phyloP scores from a whole-genome alignment of 345 rosid genomes.

The Viola odorata region DNA sequence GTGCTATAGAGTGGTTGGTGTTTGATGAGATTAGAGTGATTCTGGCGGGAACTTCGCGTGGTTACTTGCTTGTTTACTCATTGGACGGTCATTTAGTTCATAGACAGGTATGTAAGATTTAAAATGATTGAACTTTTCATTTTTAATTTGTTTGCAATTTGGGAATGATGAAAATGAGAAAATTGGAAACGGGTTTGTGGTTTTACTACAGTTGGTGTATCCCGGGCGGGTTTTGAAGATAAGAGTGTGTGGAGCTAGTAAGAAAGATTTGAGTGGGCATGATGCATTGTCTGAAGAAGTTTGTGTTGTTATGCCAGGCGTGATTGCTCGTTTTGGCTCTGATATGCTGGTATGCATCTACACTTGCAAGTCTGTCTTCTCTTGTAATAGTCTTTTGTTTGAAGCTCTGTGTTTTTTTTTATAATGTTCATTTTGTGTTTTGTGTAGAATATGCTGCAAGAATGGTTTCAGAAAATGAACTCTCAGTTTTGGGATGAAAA shows the following conservation, averaged over 20 bases:
- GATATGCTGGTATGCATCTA: slow-evolving; percentile 50
- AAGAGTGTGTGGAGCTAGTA: slow-evolving; percentile 58
- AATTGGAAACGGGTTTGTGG: too few species aligned
- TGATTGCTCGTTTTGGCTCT: slow-evolving; percentile 74
- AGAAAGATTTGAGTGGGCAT: slow-evolving; percentile 45
- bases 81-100: slow-evolving; percentile 65
- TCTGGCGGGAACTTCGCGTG: slow-evolving; percentile 76
- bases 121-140: background rate
- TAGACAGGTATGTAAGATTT: slow-evolving; percentile 47
- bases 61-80: slow-evolving; percentile 67
- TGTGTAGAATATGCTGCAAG: slow-evolving; percentile 60
- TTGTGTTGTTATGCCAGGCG: slow-evolving; percentile 65
- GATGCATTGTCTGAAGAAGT: slow-evolving; percentile 64
- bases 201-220: slow-evolving; percentile 48
- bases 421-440: background rate
- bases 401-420: background rate
- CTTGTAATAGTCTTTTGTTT: background rate
- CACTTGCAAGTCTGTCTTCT: background rate
- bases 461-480: slow-evolving; percentile 53
- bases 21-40: slow-evolving; percentile 65
- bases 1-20: slow-evolving; percentile 79
- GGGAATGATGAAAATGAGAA: too few species aligned
- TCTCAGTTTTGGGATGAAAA: slow-evolving; percentile 75
- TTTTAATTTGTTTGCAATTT: background rate
- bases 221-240: slow-evolving; percentile 59